These are phyloP conservation scores for Plectosphaerella plurivora DNA, from an alignment of 2,329 filamentous ascomycete genomes.

Conservation along the genomic window DNA sequence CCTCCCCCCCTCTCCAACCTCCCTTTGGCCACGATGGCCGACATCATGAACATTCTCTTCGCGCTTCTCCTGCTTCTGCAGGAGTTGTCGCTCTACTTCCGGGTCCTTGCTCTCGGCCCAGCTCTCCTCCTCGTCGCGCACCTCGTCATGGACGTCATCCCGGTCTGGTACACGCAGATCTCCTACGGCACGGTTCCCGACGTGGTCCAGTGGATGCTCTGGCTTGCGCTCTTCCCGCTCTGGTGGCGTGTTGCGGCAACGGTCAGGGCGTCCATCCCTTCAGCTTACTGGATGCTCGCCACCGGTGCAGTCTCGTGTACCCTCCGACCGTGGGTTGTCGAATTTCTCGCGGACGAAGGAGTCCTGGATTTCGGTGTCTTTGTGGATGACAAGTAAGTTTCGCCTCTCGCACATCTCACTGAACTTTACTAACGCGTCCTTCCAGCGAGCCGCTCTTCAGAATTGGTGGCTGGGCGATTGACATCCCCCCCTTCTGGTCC, in stretches of 20 bases:
- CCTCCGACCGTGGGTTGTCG: not conserved
- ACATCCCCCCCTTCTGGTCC: not conserved
- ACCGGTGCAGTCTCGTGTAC: not conserved
- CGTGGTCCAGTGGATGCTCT: not conserved
- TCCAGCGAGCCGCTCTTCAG: not conserved
- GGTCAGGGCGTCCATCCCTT: not conserved
- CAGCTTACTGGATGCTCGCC: not conserved
- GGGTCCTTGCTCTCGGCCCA: not conserved
- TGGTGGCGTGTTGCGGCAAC: not conserved
- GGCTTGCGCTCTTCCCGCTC: not conserved
- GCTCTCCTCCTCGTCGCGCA: not conserved
- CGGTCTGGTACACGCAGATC: not conserved
- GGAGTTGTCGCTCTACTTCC: not conserved
- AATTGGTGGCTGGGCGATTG: not conserved
- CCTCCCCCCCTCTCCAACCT: not conserved
- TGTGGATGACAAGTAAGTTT: not conserved
- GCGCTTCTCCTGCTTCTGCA: not conserved
- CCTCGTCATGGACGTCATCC: not conserved
- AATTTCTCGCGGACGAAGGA: not conserved
- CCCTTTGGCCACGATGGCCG: not conserved
- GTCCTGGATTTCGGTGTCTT: not conserved
- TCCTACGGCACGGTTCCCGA: not conserved
- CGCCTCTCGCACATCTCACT: not conserved
- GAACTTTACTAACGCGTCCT: not conserved
- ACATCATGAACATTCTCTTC: not conserved